Percentiles rank a stretch among this genome's conserved stretches.
phyloP scores from a whole-genome alignment of 441 rosid species.

The Corymbia citriodora region DNA sequence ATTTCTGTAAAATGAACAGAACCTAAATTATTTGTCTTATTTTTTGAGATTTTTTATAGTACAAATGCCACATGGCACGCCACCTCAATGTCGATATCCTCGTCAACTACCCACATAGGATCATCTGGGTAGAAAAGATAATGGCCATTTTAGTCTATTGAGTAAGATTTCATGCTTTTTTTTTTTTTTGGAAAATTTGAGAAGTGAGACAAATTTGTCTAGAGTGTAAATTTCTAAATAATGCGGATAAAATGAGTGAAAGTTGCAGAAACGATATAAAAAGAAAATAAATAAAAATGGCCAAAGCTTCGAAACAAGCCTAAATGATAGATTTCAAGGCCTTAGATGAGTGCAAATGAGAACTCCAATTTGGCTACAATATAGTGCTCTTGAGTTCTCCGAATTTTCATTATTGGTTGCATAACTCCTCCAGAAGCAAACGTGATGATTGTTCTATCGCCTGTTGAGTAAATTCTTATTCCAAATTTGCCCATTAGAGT shows the following conservation, averaged over 20 bases:
- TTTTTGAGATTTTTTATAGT: background rate
- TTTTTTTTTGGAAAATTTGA: background rate
- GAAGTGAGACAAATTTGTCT: background rate
- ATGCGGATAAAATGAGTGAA: background rate
- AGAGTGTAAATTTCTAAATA: background rate
- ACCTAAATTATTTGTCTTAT: background rate
- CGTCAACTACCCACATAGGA: background rate
- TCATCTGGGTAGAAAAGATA: background rate
- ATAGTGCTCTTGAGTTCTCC: background rate
- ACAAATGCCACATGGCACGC: background rate
- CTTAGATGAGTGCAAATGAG: background rate
- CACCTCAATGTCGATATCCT: background rate
- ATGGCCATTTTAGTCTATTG: background rate
- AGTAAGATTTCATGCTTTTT: background rate
- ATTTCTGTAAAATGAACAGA: too few species aligned
- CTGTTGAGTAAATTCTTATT: background rate
- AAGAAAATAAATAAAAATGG: background rate
- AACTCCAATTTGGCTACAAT: background rate
- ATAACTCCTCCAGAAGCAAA: background rate
- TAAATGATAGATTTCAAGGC: background rate
- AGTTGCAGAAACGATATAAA: background rate
- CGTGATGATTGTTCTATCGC: background rate
- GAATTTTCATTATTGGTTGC: background rate
- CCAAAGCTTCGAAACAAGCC: background rate
- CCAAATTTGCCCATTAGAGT: background rate